These are phyloP conservation scores for Myxozyma monticola DNA, from an alignment of 805 yeast genomes.

Conservation along the genomic window DNA sequence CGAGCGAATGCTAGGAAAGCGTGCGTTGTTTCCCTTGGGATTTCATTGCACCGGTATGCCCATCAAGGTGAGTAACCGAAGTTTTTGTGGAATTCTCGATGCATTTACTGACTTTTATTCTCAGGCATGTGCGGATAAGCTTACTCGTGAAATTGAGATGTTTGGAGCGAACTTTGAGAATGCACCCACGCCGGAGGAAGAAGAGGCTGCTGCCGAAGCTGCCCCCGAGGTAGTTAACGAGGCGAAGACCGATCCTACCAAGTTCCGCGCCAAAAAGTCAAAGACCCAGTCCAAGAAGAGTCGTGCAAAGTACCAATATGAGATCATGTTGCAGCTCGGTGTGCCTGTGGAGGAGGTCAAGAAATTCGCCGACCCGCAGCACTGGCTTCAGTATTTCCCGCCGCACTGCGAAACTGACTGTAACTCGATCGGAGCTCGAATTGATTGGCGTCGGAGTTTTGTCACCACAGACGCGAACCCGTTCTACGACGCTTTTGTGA, in stretches of 20 bases:
- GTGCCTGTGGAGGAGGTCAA: slow-evolving; percentile 77
- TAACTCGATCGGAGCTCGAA: slow-evolving; percentile 79
- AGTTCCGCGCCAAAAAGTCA: slow-evolving; percentile 88
- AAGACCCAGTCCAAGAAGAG: slow-evolving; percentile 95
- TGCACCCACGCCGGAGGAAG: slow-evolving; percentile 58
- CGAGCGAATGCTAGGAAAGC: slow-evolving; percentile 91
- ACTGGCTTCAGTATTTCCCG: slow-evolving; percentile 93
- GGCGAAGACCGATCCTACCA: slow-evolving; percentile 63
- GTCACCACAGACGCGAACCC: slow-evolving; percentile 95
- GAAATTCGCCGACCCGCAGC: slow-evolving; percentile 85
- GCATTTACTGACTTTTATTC: slow-evolving; percentile 31
- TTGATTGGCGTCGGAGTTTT: slow-evolving; percentile 97
- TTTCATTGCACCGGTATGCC: slow-evolving; percentile 99
- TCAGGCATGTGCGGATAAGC: slow-evolving; percentile 86
- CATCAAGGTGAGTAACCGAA: slow-evolving; percentile 45
- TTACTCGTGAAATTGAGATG: slow-evolving; percentile 85
- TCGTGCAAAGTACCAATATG: slow-evolving; percentile 89
- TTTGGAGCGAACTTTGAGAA: slow-evolving; percentile 76
- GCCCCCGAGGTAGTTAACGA: slow-evolving; percentile 24
- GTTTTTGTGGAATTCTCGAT: not conserved
- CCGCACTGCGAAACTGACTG: slow-evolving; percentile 83
- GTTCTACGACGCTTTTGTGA: slow-evolving; percentile 88
- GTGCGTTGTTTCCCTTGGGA: slow-evolving; percentile 92
- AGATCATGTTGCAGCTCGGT: slow-evolving; percentile 94
- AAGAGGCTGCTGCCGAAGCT: slow-evolving; percentile 39